Evolutionary conservation across 2,329 filamentous ascomycete genomes (phyloP), one percentile per base, ranked within the genome.

Genomic region (Pestalotiopsis sp.): DNA sequence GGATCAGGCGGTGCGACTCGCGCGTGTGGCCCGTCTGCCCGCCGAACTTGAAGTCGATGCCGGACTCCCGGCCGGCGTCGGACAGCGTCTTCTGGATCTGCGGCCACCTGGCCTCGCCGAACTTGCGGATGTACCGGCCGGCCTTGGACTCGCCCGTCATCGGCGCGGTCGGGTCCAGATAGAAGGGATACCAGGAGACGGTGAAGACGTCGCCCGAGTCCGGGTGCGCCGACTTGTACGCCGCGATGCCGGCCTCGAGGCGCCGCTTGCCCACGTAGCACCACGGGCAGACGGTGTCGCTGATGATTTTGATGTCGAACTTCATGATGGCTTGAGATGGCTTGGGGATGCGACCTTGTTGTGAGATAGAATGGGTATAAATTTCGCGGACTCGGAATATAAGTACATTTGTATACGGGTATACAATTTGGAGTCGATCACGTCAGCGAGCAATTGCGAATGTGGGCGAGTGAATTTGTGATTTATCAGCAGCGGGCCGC

Each of bases 261-360:
- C 89, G 85, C 70, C 88, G 87, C 76, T 90, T 89, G 76, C 90
- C 91, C 36, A 92, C 84, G 77, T 91, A 92, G 81, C 90, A 87
- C 82, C 82, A 85, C 6, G 90, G 88, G 76, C 90, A 92, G 68
- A 92, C 86, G 3, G 87, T 90, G 79, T 92, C 91, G 66, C 83
- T 88, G 66, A 91, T 86, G 71, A 91, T 87, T 67, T 88, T 84
- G 77, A 92, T 90, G 68, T 86, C 84, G 81, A 91, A 91, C 71
- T 88, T 86, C 57, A 87, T 88, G 88, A 90, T 90, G 59, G 45
- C 25, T 64, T 57, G 14, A 58, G 14, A 39, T 27, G 12, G 7
- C 3, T 23, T 4, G 31, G 9, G 4, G 9, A 36, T 36, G 31
- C 9, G 31, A 36, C 31, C 31, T 36, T 36, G 31, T 36, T 6